A percentile compares a stretch with the other conserved stretches of the same genome.
These are phyloP conservation scores for Carpinus viminea DNA, from an alignment of 306 rosid species.

Conservation along the genomic window DNA sequence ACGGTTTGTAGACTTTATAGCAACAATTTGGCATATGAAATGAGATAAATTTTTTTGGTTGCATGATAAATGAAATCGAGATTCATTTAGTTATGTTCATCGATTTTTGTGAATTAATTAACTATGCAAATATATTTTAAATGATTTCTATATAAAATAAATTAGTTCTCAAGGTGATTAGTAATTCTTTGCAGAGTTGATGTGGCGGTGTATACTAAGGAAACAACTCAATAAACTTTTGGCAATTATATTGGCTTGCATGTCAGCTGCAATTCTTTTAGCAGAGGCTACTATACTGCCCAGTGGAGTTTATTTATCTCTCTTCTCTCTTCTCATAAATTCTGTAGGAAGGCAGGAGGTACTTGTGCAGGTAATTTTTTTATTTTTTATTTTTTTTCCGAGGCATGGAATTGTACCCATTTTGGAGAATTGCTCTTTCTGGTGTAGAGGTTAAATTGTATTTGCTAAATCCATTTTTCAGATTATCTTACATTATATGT, in stretches of 20 bases:
- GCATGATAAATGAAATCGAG: background rate
- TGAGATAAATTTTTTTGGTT: background rate
- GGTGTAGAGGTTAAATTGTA: background rate
- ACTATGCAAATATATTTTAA: background rate
- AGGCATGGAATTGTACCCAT: slow-evolving; percentile 1
- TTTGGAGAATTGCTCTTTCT: slow-evolving; percentile 5
- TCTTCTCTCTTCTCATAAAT: slow-evolving; percentile 81
- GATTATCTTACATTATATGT: background rate
- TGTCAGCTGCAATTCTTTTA: slow-evolving; percentile 80
- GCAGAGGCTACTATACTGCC: slow-evolving; percentile 94
- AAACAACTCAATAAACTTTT: slow-evolving; percentile 68
- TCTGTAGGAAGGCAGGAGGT: slow-evolving; percentile 62
- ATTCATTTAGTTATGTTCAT: background rate
- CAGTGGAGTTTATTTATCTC: slow-evolving; percentile 70
- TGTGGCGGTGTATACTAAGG: slow-evolving; percentile 83
- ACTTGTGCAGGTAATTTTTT: slow-evolving; percentile 71
- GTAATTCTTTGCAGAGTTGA: slow-evolving; percentile 61
- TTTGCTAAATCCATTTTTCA: too few species aligned
- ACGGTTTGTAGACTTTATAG: background rate
- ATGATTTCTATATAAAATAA: background rate
- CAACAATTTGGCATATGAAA: background rate
- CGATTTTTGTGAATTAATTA: background rate
- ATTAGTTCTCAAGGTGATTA: background rate
- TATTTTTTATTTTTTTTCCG: background rate
- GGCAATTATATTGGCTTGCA: slow-evolving; percentile 66